phyloP scores from a whole-genome alignment of 495 filamentous ascomycete genomes.

The Penicillium angulare region DNA sequence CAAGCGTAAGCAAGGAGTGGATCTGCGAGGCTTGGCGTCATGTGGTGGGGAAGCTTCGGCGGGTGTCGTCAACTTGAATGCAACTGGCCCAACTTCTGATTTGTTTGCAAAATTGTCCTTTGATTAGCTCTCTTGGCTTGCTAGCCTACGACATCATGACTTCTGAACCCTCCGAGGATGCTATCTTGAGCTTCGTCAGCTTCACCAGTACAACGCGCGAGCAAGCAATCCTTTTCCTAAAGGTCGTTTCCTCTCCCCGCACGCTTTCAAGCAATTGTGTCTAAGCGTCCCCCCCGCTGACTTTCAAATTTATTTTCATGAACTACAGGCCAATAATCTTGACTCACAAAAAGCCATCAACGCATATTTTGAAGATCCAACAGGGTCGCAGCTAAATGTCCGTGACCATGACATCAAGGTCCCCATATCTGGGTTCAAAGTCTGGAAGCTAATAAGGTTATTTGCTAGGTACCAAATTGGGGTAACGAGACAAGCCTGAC shows the following conservation, averaged over 20 bases:
- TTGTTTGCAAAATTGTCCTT: not conserved
- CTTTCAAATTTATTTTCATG: not conserved
- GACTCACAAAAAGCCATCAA: slow-evolving; percentile 52
- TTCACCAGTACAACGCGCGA: slow-evolving; percentile 45
- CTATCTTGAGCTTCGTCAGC: slow-evolving; percentile 45
- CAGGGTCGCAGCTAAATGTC: slow-evolving; percentile 34
- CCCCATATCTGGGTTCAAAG: not conserved
- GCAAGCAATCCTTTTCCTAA: slow-evolving; percentile 48
- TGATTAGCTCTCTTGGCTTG: not conserved
- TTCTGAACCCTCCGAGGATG: slow-evolving; percentile 45
- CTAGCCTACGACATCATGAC: slow-evolving; percentile 28
- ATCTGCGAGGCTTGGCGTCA: slow-evolving; percentile 32
- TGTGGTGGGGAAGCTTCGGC: slow-evolving; percentile 39
- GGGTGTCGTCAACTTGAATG: slow-evolving; percentile 4
- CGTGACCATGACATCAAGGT: not conserved
- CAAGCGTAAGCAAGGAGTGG: slow-evolving; percentile 8
- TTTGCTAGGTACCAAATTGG: slow-evolving; percentile 16
- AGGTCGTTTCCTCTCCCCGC: slow-evolving; percentile 26
- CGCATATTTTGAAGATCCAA: slow-evolving; percentile 52
- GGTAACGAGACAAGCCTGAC: slow-evolving; percentile 21
- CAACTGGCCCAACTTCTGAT: not conserved
- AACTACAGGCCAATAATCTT: slow-evolving; percentile 45
- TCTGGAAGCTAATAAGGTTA: slow-evolving; percentile 9
- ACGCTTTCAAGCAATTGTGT: not conserved
- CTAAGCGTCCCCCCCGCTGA: slow-evolving; percentile 6